Evolutionary conservation across 2,329 filamentous ascomycete genomes (phyloP).

Genomic region (Ophiosphaerella narmari): DNA sequence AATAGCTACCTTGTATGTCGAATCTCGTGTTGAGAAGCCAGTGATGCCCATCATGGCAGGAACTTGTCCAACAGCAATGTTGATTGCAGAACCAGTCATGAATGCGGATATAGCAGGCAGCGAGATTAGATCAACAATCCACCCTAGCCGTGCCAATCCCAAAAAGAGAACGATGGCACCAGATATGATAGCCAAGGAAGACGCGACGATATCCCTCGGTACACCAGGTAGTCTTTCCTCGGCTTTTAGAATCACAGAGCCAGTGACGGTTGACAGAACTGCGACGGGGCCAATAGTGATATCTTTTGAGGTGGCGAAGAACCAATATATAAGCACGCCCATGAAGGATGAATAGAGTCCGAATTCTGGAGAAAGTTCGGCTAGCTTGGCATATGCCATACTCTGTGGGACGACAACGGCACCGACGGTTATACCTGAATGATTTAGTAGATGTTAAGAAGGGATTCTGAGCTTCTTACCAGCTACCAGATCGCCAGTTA

Average conservation of each 20-base stretch:
- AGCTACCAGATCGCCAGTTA: slow-evolving; percentile 85
- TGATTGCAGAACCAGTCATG: slow-evolving; percentile 96
- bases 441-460: slow-evolving; percentile 7
- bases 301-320: slow-evolving; percentile 97
- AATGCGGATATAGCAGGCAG: slow-evolving; percentile 90
- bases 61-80: slow-evolving; percentile 83
- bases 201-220: slow-evolving; percentile 51
- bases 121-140: slow-evolving; percentile 93
- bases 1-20: slow-evolving; percentile 84
- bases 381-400: slow-evolving; percentile 91
- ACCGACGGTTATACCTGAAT: slow-evolving; percentile 69
- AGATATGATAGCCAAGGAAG: slow-evolving; percentile 73
- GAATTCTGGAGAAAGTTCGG: slow-evolving; percentile 76
- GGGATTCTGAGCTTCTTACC: slow-evolving; percentile 57
- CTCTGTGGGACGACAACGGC: slow-evolving; percentile 87
- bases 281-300: slow-evolving; percentile 97
- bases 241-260: slow-evolving; percentile 73
- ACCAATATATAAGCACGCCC: slow-evolving; percentile 94
- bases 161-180: slow-evolving; percentile 81
- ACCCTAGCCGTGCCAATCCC: slow-evolving; percentile 79
- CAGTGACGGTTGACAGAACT: slow-evolving; percentile 89
- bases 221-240: slow-evolving; percentile 51
- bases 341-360: slow-evolving; percentile 96
- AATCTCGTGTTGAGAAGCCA: slow-evolving; percentile 72
- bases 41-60: slow-evolving; percentile 80